Base-by-base conservation (phyloP, 257 asterid species). In the Solanum neorickii region DNA sequence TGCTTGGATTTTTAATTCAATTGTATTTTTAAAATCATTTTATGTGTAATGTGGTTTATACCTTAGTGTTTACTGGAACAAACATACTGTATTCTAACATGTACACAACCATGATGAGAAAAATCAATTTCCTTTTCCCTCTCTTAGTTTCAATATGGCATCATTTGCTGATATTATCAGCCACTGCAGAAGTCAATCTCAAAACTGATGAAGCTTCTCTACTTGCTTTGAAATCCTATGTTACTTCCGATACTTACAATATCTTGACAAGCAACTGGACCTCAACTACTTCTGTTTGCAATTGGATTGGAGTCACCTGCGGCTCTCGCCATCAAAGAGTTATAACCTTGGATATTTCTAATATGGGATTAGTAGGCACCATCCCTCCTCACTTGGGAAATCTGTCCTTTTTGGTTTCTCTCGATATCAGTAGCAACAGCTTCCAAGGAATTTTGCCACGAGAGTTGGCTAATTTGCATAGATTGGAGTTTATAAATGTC, bases 281-380 rank as follows among this genome's bases (percentile, higher is more conserved):
- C 23, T 77, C 44, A 8, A 25, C 73, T 18, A n/a, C 77, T 75
- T 83, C 88, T 1, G 77, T 90, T 37, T 90, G 93, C 84, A 78
- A 66, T n/a, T 91, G 91, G 92, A 87, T 83, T 69, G 93, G 91
- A 68, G 89, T 91, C 37, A 80, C 89, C 25, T 91, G 93, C 18
- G 42, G 83, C 82, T 66, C 65, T 59, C 73, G 18, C 39, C 83
- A 87, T 23, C 87, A 35, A 18, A 87, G 91, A 41, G 86, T 89
- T 13, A 65, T 27, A 7, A 83, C 83, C 66, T 69, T 87, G 39
- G 76, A 87, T 82, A 65, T 84, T 56, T 87, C 87, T 11, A 11
- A 84, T 69, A 42, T 84, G 86, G 87, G 65, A 16, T 75, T 86
- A 23, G 3, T n/a, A 49, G 85, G 88, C 0, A 75, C 39, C 42